Evolutionary conservation across 2,329 filamentous ascomycete genomes (phyloP).

Genomic region (Stachybotrys chlorohalonatus): DNA sequence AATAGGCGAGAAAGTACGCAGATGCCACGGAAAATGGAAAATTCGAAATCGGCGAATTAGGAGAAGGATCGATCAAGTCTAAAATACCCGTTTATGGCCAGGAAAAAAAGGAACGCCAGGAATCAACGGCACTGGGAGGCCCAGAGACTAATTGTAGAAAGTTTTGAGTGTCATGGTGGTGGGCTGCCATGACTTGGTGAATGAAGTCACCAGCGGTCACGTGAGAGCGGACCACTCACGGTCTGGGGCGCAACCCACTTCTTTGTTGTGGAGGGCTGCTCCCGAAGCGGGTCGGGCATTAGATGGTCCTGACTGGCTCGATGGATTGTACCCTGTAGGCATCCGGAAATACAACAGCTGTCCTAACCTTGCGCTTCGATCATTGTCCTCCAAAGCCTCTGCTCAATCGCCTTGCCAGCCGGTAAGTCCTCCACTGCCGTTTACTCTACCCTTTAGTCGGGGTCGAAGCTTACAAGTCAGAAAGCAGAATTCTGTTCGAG

Average conservation of each 20-base stretch:
- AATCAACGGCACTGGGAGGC: neutral
- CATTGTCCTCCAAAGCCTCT: neutral
- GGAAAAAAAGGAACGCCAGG: neutral
- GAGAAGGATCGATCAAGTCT: neutral
- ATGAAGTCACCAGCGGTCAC: slow-evolving; percentile 19
- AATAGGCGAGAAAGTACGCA: slow-evolving; percentile 4
- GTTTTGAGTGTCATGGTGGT: slow-evolving; percentile 12
- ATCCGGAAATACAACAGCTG: neutral
- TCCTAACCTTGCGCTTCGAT: neutral
- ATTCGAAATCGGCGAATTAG: slow-evolving; percentile 2
- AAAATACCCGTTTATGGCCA: neutral
- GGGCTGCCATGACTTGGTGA: slow-evolving; percentile 15
- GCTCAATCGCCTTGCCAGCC: no score
- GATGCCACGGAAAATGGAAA: slow-evolving; percentile 3
- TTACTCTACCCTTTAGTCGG: neutral
- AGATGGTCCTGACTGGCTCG: neutral
- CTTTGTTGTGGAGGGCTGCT: neutral
- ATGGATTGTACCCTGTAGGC: no score
- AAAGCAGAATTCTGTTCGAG: neutral
- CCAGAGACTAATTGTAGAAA: slow-evolving; percentile 6
- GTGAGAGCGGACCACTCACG: slow-evolving; percentile 5
- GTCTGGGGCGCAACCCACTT: neutral
- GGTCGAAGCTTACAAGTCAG: neutral
- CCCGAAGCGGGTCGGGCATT: neutral
- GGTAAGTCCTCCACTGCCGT: neutral